Base-by-base conservation (phyloP, 2,329 filamentous ascomycete species). In the Thermochaetoides dissita region DNA sequence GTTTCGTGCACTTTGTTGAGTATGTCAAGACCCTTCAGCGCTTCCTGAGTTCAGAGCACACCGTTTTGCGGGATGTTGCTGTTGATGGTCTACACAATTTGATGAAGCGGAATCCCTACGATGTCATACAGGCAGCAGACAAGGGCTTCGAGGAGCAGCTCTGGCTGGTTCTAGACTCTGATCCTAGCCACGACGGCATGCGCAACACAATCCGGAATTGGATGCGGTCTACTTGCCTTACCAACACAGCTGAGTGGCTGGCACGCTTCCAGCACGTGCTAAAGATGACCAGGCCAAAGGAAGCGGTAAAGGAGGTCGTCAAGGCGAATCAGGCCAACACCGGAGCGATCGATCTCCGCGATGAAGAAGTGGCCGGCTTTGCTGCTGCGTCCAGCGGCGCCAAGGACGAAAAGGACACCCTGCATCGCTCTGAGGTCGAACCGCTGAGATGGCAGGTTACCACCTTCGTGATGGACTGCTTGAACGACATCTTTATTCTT, bases 321-420 rank as follows among this genome's bases (percentile, higher is more conserved):
- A 57, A 60, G 8, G 63, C 67, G 4, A 60, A 66, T 8, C 73
- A 67, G 52, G 58, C 62, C 6, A 69, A 66, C 8, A 67, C 70
- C 4, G 68, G 74, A 9, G 17, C 17, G 17, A 71, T 84, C n/a
- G 91, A 98, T 53, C 64, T 96, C 0, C 83, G 89, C 48, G 91
- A 98, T 57, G 91, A 98, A 58, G 93, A 98, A 59, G 89, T 94
- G 32, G 91, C 91, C 40, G 91, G 91, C 0, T 96, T 98, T 56
- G 88, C 88, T 30, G 76, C 96, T n/a, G 79, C 82, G 1, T 71
- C 71, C 29, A 79, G 77, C 28, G 72, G 67, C 3, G 66, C 62
- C 5, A 74, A 74, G 38, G 73, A 81, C 39, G 70, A 72, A 34
- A 75, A 77, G 37, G 61, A 68, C 24, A 55, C 60, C 0, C 63